Evolutionary conservation across 768 basidiomycete genomes (phyloP).

Genomic region (Collybia sp.): DNA sequence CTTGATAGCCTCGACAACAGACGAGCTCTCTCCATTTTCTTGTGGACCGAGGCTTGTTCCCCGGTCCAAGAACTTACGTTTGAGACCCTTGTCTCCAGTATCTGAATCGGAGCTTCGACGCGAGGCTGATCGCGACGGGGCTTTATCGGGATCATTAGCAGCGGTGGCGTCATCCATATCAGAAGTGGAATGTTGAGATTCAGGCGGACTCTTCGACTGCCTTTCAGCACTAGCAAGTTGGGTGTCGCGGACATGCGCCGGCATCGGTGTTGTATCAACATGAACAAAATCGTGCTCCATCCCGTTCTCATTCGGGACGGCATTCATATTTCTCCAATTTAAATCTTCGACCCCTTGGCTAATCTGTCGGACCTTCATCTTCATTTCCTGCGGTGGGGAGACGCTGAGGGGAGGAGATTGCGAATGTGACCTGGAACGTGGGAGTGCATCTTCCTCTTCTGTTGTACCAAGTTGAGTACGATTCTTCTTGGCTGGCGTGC

Average conservation of each 20-base stretch:
- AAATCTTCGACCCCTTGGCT: conserved; percentile 78
- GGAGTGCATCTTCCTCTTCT: conserved; percentile 47
- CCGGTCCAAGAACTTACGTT: conserved; percentile 67
- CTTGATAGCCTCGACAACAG: conserved; percentile 41
- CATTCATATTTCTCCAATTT: conserved; percentile 55
- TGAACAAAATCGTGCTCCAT: conserved; percentile 11
- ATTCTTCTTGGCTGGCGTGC: conserved; percentile 76
- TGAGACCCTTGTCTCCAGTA: conserved; percentile 54
- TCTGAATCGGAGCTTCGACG: conserved; percentile 37
- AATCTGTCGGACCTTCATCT: conserved; percentile 67
- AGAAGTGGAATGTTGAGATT: neutral
- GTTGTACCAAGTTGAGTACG: conserved; percentile 57
- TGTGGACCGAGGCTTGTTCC: conserved; percentile 59
- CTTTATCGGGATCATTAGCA: conserved; percentile 1
- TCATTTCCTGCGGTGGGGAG: conserved; percentile 77
- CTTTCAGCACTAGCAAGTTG: neutral
- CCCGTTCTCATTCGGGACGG: conserved; percentile 22
- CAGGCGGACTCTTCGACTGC: neutral
- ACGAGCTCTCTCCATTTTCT: conserved; percentile 23
- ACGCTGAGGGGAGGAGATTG: conserved; percentile 41
- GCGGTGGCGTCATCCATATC: conserved; percentile 2
- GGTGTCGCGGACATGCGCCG: neutral
- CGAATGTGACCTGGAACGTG: conserved; percentile 37
- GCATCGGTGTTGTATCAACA: neutral
- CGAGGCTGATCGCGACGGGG: conserved; percentile 14